Evolutionary conservation across 768 basidiomycete species (phyloP).

Genomic region (Imleria badia): DNA sequence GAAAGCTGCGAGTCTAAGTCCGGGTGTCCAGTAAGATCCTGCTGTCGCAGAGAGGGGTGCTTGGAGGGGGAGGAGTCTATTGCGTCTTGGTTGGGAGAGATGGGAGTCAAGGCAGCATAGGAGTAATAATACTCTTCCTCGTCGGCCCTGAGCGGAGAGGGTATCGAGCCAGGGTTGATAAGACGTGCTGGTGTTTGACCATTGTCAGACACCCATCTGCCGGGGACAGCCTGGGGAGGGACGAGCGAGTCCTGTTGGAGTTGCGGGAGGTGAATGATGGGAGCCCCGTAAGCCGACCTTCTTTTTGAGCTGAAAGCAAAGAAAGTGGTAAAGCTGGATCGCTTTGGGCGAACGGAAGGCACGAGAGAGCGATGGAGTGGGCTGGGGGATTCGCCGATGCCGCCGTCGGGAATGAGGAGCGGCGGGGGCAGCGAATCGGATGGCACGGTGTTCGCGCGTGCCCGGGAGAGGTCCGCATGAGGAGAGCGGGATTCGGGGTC

Average conservation of each 20-base stretch:
- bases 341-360: constrained; percentile 30
- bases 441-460: constrained; percentile 32
- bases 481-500: constrained; percentile 6
- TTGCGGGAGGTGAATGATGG: constrained; percentile 15
- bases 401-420: constrained; percentile 50
- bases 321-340: constrained; percentile 41
- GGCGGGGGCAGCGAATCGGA: constrained; percentile 37
- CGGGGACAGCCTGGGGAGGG: constrained; percentile 11
- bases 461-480: constrained; percentile 6
- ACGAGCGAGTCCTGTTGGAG: constrained; percentile 8
- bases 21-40: constrained; percentile 9
- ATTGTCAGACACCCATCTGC: constrained; percentile 17
- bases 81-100: constrained; percentile 16
- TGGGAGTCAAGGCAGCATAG: constrained; percentile 39
- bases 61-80: constrained; percentile 14
- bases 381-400: constrained; percentile 65
- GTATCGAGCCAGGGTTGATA: constrained; percentile 11
- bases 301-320: constrained; percentile 31
- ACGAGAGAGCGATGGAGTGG: constrained; percentile 21
- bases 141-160: constrained; percentile 26
- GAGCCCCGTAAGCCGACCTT: constrained; percentile 19
- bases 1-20: constrained; percentile 20
- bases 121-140: constrained; percentile 53
- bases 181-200: constrained; percentile 7
- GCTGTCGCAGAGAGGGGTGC: constrained; percentile 19